Evolutionary conservation across 495 filamentous ascomycete species (phyloP).

Genomic region (Cetradonia linearis): DNA sequence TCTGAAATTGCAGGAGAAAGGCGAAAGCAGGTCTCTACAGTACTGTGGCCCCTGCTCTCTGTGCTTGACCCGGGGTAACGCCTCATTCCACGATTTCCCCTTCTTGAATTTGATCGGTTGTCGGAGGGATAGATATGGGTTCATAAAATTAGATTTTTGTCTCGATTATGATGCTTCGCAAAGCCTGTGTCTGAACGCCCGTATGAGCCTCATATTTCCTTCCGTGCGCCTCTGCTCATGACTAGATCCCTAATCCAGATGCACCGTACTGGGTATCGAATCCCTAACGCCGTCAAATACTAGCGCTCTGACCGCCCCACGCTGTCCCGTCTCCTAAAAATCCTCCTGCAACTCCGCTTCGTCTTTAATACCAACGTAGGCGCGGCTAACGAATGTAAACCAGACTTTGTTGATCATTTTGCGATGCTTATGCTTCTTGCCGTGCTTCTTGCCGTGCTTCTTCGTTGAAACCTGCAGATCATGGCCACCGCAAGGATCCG

Average conservation of each 20-base stretch:
- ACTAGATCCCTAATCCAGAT: background rate
- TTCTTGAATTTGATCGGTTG: background rate
- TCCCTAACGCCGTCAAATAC: background rate
- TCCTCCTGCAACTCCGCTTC: constrained; percentile 46
- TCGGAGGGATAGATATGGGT: background rate
- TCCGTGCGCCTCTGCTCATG: background rate
- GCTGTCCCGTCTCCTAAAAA: background rate
- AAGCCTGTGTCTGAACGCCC: background rate
- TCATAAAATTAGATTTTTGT: background rate
- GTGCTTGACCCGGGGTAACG: background rate
- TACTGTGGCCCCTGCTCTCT: background rate
- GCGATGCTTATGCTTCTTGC: constrained; percentile 37
- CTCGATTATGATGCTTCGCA: background rate
- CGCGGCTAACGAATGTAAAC: constrained; percentile 65
- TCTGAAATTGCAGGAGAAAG: no score
- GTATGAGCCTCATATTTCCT: background rate
- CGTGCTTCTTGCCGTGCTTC: constrained; percentile 37
- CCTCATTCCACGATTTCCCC: background rate
- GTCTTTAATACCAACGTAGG: constrained; percentile 65
- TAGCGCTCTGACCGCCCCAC: background rate
- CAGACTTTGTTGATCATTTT: constrained; percentile 51
- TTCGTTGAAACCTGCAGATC: constrained; percentile 28
- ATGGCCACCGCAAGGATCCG: constrained; percentile 14
- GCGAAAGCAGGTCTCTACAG: no score
- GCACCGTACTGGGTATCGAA: background rate